Conservation (phyloP, 805 yeast genomes). For the Hanseniaspora taiwanica region DNA sequence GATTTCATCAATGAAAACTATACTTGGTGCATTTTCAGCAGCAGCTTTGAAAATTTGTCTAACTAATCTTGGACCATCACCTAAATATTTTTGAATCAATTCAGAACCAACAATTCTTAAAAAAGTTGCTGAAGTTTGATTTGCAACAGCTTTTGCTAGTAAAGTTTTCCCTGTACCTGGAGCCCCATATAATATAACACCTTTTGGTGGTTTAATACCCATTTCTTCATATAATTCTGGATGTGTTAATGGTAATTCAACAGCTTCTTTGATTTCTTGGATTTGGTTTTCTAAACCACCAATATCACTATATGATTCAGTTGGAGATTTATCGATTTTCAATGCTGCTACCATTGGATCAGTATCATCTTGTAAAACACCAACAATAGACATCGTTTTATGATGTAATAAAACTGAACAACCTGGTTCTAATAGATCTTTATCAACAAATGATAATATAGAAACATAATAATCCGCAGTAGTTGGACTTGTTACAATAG, state of each 20-base stretch:
- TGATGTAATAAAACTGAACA: slow-evolving; percentile 92
- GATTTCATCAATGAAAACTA: slow-evolving; percentile 95
- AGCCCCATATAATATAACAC: slow-evolving; percentile 92
- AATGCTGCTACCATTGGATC: slow-evolving; percentile 96
- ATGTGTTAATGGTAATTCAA: slow-evolving; percentile 88
- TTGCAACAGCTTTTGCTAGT: slow-evolving; percentile 95
- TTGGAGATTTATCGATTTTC: slow-evolving; percentile 96
- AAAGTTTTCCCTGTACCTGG: slow-evolving; percentile 97
- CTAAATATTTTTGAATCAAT: slow-evolving; percentile 88
- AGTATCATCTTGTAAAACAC: slow-evolving; percentile 94
- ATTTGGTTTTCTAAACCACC: slow-evolving; percentile 95
- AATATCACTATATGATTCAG: slow-evolving; percentile 91
- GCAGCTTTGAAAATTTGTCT: slow-evolving; percentile 94
- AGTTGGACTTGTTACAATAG: slow-evolving; percentile 88
- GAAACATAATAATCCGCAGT: slow-evolving; percentile 97
- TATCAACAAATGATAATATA: slow-evolving; percentile 91
- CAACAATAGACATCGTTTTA: slow-evolving; percentile 91
- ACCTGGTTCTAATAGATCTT: slow-evolving; percentile 91
- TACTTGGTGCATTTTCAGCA: slow-evolving; percentile 95
- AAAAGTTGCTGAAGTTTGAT: slow-evolving; percentile 93
- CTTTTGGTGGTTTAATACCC: slow-evolving; percentile 98
- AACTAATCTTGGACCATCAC: slow-evolving; percentile 93
- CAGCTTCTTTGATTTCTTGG: slow-evolving; percentile 95
- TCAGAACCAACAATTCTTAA: slow-evolving; percentile 95
- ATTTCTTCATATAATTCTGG: slow-evolving; percentile 95